These are phyloP conservation scores for Metarhizium sp. DNA, from an alignment of 2,329 filamentous ascomycete species.

Conservation along the genomic window DNA sequence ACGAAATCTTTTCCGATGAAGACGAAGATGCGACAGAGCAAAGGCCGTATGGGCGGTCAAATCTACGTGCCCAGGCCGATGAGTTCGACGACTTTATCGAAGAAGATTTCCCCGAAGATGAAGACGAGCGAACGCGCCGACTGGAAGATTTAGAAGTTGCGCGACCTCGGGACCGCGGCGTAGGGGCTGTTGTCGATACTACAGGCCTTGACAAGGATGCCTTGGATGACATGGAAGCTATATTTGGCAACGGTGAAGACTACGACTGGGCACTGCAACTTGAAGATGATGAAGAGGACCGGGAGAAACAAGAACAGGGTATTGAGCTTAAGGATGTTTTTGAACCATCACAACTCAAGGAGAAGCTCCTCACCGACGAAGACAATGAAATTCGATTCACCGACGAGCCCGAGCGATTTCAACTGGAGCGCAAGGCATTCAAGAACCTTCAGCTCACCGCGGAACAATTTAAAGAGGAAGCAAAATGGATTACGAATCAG, in stretches of 20 bases:
- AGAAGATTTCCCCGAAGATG: slow-evolving; percentile 84
- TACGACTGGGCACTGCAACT: slow-evolving; percentile 90
- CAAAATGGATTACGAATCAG: slow-evolving; percentile 81
- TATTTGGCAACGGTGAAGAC: slow-evolving; percentile 91
- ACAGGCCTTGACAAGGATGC: slow-evolving; percentile 85
- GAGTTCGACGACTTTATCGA: slow-evolving; percentile 96
- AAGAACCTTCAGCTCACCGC: slow-evolving; percentile 70
- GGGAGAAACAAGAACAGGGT: slow-evolving; percentile 68
- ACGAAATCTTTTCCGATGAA: slow-evolving; percentile 93
- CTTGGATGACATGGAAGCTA: slow-evolving; percentile 89
- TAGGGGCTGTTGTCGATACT: slow-evolving; percentile 63
- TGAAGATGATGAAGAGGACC: slow-evolving; percentile 77
- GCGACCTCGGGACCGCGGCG: slow-evolving; percentile 62
- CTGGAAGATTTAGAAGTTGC: slow-evolving; percentile 85
- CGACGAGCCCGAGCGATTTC: slow-evolving; percentile 90
- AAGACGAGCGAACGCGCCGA: slow-evolving; percentile 64
- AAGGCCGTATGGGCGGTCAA: slow-evolving; percentile 39
- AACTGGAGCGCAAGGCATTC: slow-evolving; percentile 83
- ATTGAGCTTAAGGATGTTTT: slow-evolving; percentile 97
- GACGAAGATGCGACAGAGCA: slow-evolving; percentile 64
- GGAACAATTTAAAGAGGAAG: slow-evolving; percentile 84
- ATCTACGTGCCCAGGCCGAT: slow-evolving; percentile 55
- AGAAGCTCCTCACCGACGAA: slow-evolving; percentile 90
- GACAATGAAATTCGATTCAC: slow-evolving; percentile 83
- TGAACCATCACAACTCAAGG: slow-evolving; percentile 86